phyloP scores from a whole-genome alignment of 2,329 filamentous ascomycete genomes.

The Mariannaea elegans region DNA sequence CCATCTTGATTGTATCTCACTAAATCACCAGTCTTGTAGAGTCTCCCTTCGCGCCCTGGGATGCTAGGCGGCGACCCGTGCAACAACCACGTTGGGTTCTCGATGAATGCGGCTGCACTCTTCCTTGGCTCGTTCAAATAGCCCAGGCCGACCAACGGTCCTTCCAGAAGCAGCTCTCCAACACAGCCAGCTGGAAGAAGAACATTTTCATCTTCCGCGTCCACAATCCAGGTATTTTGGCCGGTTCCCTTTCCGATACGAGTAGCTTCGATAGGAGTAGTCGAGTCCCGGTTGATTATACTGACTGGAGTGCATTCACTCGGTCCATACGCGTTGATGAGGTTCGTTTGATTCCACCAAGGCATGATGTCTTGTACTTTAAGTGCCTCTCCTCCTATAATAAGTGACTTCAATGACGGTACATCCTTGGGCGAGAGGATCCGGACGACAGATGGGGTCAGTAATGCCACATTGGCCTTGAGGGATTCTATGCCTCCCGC shows the following conservation, averaged over 20 bases:
- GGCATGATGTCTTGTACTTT: not conserved
- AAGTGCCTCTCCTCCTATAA: not conserved
- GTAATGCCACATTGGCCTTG: not conserved
- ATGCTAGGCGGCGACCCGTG: not conserved
- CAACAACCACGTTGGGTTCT: slow-evolving; percentile 37
- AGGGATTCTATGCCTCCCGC: slow-evolving; percentile 1
- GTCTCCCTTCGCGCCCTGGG: too few species aligned
- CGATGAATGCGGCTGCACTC: slow-evolving; percentile 42
- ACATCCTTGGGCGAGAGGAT: not conserved
- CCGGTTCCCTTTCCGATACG: slow-evolving; percentile 18
- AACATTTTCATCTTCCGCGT: not conserved
- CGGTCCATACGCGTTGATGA: too few species aligned
- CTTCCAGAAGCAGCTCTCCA: slow-evolving; percentile 43
- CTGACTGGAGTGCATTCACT: too few species aligned
- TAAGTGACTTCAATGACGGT: not conserved
- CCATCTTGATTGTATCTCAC: slow-evolving; percentile 40
- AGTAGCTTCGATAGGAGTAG: slow-evolving; percentile 6
- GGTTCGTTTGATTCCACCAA: too few species aligned
- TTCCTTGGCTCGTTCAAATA: slow-evolving; percentile 53
- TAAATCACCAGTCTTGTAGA: too few species aligned
- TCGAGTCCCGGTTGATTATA: not conserved
- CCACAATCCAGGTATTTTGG: slow-evolving; percentile 2
- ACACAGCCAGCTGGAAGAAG: slow-evolving; percentile 8
- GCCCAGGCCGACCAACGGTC: slow-evolving; percentile 57
- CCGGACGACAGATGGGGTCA: slow-evolving; percentile 7